phyloP scores from a whole-genome alignment of 2,329 filamentous ascomycete genomes.

The Aureobasidium sp. region DNA sequence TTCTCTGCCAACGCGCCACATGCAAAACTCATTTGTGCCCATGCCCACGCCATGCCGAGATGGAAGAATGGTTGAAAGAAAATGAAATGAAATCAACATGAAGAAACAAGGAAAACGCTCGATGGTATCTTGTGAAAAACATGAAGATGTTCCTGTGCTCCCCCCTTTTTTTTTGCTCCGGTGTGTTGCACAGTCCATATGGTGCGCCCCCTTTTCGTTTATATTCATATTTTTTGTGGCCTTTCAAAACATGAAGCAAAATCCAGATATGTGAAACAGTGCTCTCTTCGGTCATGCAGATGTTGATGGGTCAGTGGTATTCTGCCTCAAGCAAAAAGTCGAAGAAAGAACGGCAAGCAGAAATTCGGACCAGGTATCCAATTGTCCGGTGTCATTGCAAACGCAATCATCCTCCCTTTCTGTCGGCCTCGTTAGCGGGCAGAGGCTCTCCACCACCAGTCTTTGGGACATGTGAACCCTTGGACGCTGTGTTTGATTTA shows the following conservation, averaged over 20 bases:
- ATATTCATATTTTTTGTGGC: slow-evolving; percentile 11
- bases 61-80: slow-evolving; percentile 1
- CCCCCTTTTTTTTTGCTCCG: slow-evolving; percentile 1
- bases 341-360: not conserved
- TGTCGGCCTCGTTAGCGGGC: slow-evolving; percentile 38
- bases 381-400: not conserved
- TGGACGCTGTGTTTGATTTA: slow-evolving; percentile 23
- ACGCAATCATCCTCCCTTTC: slow-evolving; percentile 35
- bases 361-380: not conserved
- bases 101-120: slow-evolving; percentile 8
- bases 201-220: slow-evolving; percentile 5
- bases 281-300: slow-evolving; percentile 1
- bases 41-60: slow-evolving; percentile 4
- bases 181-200: slow-evolving; percentile 1
- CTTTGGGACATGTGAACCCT: slow-evolving; percentile 16
- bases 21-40: slow-evolving; percentile 1
- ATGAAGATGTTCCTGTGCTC: slow-evolving; percentile 10
- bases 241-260: slow-evolving; percentile 4
- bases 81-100: slow-evolving; percentile 12
- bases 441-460: slow-evolving; percentile 33
- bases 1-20: slow-evolving; percentile 10
- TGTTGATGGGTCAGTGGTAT: not conserved
- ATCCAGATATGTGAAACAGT: slow-evolving; percentile 12
- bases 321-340: not conserved
- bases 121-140: slow-evolving; percentile 12